Conservation (phyloP, 176 grass and related monocot genomes). For the Carex cristatella region DNA sequence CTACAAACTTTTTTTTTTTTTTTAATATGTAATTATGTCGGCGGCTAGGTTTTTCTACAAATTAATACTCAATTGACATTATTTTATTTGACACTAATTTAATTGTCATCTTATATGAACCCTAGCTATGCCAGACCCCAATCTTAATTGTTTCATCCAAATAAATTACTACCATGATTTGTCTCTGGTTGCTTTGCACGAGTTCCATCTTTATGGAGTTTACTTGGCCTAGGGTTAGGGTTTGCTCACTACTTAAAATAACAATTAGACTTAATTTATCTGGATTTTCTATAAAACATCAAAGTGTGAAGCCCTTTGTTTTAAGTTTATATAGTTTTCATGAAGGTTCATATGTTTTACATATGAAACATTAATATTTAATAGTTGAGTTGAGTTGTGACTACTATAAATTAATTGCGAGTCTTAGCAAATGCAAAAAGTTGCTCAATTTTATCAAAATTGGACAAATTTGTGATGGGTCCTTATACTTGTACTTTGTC, state of each 20-base stretch:
- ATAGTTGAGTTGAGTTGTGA: background rate
- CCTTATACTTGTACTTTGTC: background rate
- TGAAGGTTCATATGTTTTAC: background rate
- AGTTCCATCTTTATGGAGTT: background rate
- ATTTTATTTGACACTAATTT: background rate
- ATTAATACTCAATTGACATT: background rate
- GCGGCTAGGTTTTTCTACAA: background rate
- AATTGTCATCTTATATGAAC: background rate
- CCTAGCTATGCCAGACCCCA: background rate
- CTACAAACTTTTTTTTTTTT: background rate
- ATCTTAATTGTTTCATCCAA: background rate
- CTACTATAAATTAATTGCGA: background rate
- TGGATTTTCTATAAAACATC: background rate
- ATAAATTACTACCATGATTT: background rate
- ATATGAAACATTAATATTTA: background rate
- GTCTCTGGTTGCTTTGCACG: background rate
- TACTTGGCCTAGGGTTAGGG: background rate
- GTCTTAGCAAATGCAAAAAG: background rate
- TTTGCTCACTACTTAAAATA: background rate
- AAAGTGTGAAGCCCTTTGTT: background rate
- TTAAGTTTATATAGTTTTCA: background rate
- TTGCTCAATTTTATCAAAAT: background rate
- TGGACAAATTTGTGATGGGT: background rate
- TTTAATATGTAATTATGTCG: background rate
- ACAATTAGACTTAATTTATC: background rate